Evolutionary conservation across 2,329 filamentous ascomycete species (phyloP), one percentile per base, ranked within the genome.

Genomic region (Didymella keratinophila): DNA sequence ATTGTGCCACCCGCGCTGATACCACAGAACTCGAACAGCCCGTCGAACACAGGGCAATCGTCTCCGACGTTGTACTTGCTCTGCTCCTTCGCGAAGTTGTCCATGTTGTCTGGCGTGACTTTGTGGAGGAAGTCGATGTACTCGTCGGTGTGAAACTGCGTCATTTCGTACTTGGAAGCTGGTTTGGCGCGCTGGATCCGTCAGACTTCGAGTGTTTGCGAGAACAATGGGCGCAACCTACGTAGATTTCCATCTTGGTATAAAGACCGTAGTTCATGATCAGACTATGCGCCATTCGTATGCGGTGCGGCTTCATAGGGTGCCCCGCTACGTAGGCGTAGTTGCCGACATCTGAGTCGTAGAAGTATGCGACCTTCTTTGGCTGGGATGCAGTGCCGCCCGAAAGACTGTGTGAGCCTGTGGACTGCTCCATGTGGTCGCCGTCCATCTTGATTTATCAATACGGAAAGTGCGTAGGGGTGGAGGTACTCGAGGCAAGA

Each of bases 41-140:
- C 87, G 66, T 90, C 87, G 61, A 90, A 90, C 0, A 90, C 87
- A 1, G 87, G 87, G 66, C 81, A 83, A 60, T 83, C 81, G 56
- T 83, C 87, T 52, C 87, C 87, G 55, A 89, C 87, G 60, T 89
- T 89, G 78, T 89, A 82, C 79, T 83, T 87, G 86, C 91, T 89
- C 76, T 98, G 93, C 76, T 99, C 95, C 69, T 93, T 91, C 68
- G 89, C 86, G 74, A 92, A 98, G 65, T 86, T 86, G 69, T 99
- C 96, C 92, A 98, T 98, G 76, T 99, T 99, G 80, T 99, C 95
- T 1, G 95, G 96, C 0, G 95, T 98, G 54, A 99, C 95, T 70
- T 96, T 96, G 62, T 86, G 86, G 42, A 90, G 80, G 71, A 90
- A 90, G 56, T 90, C 87, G 71, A 90, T 87, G 74, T 90, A 90